These are phyloP conservation scores for Cylindrodendrum hubeiense DNA, from an alignment of 2,329 filamentous ascomycete species.

Conservation along the genomic window DNA sequence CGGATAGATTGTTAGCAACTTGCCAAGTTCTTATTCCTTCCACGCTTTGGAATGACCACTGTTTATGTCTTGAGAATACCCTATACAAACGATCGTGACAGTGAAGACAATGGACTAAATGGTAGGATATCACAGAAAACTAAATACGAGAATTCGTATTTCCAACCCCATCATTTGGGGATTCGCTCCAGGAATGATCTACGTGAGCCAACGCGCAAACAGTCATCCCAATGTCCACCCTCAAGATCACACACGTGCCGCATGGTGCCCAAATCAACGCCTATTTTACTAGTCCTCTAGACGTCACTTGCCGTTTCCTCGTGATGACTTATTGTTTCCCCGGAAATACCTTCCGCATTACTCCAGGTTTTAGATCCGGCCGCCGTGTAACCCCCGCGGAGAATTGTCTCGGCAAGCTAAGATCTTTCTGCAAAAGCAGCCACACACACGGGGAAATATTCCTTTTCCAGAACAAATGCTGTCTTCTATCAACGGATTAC, in stretches of 20 bases:
- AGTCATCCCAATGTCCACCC: neutral
- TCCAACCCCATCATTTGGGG: neutral
- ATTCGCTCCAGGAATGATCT: neutral
- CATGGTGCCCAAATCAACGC: neutral
- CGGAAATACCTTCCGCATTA: neutral
- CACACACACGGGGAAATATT: neutral
- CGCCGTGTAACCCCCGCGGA: slow-evolving; percentile 8
- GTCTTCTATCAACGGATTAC: neutral
- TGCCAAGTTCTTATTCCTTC: neutral
- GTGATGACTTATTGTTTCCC: slow-evolving; percentile 18
- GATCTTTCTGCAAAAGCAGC: neutral
- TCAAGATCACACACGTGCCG: neutral
- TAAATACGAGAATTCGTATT: neutral
- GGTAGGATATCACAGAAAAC: too few relatives aligned
- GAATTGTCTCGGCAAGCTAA: neutral
- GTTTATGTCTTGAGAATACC: neutral
- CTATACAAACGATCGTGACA: neutral
- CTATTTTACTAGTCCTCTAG: neutral
- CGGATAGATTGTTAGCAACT: too few relatives aligned
- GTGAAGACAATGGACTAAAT: neutral
- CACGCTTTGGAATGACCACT: neutral
- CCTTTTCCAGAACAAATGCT: neutral
- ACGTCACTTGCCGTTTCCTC: neutral
- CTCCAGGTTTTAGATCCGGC: slow-evolving; percentile 23
- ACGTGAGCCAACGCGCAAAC: neutral